phyloP scores from a whole-genome alignment of 2,329 filamentous ascomycete species.

The Talaromyces pinophilus region DNA sequence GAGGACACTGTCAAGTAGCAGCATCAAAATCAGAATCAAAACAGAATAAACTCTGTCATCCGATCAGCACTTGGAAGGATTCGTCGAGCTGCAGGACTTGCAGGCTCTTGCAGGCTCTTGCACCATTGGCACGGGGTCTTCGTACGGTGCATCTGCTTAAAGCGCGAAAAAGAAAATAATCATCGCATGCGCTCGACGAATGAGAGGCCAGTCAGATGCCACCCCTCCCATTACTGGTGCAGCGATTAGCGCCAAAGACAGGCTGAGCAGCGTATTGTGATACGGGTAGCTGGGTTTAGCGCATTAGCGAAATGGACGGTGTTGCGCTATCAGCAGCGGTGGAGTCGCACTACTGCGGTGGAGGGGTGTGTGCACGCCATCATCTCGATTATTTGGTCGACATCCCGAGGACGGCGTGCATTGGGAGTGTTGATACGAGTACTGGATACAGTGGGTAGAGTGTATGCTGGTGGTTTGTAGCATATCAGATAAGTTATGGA shows the following conservation, averaged over 20 bases:
- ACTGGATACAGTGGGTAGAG: background rate
- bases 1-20: background rate
- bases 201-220: background rate
- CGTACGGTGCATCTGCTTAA: background rate
- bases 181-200: background rate
- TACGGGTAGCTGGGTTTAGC: background rate
- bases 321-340: constrained; percentile 1
- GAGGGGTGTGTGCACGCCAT: constrained; percentile 13
- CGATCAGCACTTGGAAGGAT: constrained; percentile 13
- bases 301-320: constrained; percentile 1
- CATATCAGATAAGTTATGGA: constrained; percentile 9
- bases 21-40: background rate
- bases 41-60: constrained; percentile 5
- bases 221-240: constrained; percentile 10
- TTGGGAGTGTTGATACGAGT: background rate
- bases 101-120: background rate
- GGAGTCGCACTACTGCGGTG: constrained; percentile 1
- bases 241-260: constrained; percentile 3
- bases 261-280: constrained; percentile 7
- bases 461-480: no score
- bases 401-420: background rate
- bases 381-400: constrained; percentile 6
- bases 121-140: constrained; percentile 14
- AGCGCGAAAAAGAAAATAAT: background rate
- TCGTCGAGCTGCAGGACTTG: constrained; percentile 8